Conservation (phyloP, 2,329 filamentous ascomycete genomes). For the Plenodomus lindquistii region DNA sequence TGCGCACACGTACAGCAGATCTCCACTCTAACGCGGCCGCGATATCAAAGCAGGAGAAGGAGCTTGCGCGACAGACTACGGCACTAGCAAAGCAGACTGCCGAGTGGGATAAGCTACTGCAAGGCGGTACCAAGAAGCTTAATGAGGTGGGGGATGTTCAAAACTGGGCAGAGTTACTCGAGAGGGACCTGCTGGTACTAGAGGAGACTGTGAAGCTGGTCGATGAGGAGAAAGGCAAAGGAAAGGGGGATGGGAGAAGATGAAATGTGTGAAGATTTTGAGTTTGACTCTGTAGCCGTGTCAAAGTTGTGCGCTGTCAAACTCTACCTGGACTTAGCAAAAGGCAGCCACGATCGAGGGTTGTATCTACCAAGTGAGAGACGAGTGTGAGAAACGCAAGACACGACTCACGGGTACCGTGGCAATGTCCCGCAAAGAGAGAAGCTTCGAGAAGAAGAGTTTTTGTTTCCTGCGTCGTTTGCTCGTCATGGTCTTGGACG, state of each 20-base stretch:
- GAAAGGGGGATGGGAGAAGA: slow-evolving; percentile 37
- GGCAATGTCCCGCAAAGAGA: neutral
- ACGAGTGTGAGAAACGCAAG: neutral
- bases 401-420: neutral
- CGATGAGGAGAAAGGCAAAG: slow-evolving; percentile 30
- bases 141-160: slow-evolving; percentile 83
- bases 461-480: neutral
- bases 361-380: neutral
- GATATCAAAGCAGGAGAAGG: slow-evolving; percentile 69
- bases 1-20: slow-evolving; percentile 68
- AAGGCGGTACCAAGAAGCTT: slow-evolving; percentile 64
- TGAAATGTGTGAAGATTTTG: neutral
- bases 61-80: slow-evolving; percentile 64
- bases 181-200: slow-evolving; percentile 46
- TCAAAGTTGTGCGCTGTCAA: neutral
- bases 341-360: neutral
- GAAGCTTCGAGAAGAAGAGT: neutral
- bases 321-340: neutral
- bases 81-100: slow-evolving; percentile 66
- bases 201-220: slow-evolving; percentile 47
- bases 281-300: neutral
- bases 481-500: neutral
- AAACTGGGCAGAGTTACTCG: slow-evolving; percentile 85
- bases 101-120: slow-evolving; percentile 66
- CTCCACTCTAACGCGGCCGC: slow-evolving; percentile 71